Conservation (phyloP, 1,284 basidiomycete genomes). For the Ustilago xerochloae region DNA sequence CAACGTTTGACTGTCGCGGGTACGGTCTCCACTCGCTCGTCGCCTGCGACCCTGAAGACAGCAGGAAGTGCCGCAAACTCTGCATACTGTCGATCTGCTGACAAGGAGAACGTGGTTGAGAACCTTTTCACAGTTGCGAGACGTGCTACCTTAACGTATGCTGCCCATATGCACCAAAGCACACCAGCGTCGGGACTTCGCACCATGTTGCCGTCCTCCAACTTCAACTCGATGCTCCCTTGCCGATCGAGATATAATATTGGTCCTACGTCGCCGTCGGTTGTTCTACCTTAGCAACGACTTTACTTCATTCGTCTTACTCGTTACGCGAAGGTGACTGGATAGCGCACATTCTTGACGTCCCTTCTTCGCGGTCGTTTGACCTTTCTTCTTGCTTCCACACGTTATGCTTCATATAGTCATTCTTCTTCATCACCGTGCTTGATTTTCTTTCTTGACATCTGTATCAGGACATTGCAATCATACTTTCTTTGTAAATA, state of each 20-base stretch:
- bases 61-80: too few species aligned
- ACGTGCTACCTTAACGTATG: not conserved
- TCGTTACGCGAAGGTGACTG: too few species aligned
- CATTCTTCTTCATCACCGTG: not conserved
- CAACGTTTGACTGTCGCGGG: too few species aligned
- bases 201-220: conserved; percentile 6
- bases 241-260: conserved; percentile 15
- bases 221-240: conserved; percentile 18
- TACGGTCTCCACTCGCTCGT: too few species aligned
- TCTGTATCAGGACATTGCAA: not conserved
- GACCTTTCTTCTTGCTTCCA: not conserved
- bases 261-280: conserved; percentile 13
- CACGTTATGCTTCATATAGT: not conserved
- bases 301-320: not conserved
- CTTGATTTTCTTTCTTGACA: not conserved
- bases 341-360: too few species aligned
- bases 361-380: too few species aligned
- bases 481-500: conserved; percentile 31
- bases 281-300: conserved; percentile 7
- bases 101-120: conserved; percentile 16
- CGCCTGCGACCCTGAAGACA: too few species aligned
- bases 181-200: not conserved
- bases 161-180: not conserved
- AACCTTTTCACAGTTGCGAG: conserved; percentile 8
- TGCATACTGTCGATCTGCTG: too few species aligned